phyloP scores from a whole-genome alignment of 2,329 filamentous ascomycete species.

The Fusarium nisikadoi region DNA sequence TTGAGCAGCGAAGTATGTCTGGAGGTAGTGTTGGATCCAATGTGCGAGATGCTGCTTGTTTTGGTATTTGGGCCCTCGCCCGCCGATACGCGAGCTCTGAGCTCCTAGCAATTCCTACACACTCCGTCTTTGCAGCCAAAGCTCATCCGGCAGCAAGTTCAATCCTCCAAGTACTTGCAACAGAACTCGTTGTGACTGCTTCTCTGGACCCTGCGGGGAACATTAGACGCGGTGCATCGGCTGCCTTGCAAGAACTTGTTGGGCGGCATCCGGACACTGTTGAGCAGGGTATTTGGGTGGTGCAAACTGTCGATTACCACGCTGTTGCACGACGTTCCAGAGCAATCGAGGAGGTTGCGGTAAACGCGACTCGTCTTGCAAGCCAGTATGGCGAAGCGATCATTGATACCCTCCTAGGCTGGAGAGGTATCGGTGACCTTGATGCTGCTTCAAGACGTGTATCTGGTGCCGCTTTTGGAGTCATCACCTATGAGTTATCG shows the following conservation, averaged over 20 bases:
- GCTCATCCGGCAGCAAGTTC: slow-evolving; percentile 53
- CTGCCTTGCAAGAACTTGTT: slow-evolving; percentile 92
- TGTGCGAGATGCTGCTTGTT: slow-evolving; percentile 94
- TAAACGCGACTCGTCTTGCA: slow-evolving; percentile 73
- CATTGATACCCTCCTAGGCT: slow-evolving; percentile 77
- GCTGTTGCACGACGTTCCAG: slow-evolving; percentile 87
- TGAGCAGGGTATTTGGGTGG: slow-evolving; percentile 81
- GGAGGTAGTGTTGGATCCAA: slow-evolving; percentile 89
- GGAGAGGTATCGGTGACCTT: slow-evolving; percentile 87
- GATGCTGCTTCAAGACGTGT: slow-evolving; percentile 79
- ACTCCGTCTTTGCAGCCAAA: slow-evolving; percentile 56
- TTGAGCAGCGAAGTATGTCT: slow-evolving; percentile 87
- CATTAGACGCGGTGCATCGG: slow-evolving; percentile 90
- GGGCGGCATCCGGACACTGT: slow-evolving; percentile 91
- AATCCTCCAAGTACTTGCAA: slow-evolving; percentile 81
- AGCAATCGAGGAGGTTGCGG: slow-evolving; percentile 81
- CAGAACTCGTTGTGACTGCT: slow-evolving; percentile 82
- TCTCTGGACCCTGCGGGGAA: slow-evolving; percentile 92
- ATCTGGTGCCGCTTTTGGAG: slow-evolving; percentile 76
- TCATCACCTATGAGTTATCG: slow-evolving; percentile 59
- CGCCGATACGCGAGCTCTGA: slow-evolving; percentile 86
- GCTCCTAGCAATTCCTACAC: slow-evolving; percentile 70
- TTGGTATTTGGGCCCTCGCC: slow-evolving; percentile 93
- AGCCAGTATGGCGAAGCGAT: slow-evolving; percentile 76
- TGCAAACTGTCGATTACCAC: slow-evolving; percentile 93